A percentile compares a stretch with the other conserved stretches of the same genome.
Conservation (phyloP, 352 stramenopile genomes). For the Phytophthora constricta region DNA sequence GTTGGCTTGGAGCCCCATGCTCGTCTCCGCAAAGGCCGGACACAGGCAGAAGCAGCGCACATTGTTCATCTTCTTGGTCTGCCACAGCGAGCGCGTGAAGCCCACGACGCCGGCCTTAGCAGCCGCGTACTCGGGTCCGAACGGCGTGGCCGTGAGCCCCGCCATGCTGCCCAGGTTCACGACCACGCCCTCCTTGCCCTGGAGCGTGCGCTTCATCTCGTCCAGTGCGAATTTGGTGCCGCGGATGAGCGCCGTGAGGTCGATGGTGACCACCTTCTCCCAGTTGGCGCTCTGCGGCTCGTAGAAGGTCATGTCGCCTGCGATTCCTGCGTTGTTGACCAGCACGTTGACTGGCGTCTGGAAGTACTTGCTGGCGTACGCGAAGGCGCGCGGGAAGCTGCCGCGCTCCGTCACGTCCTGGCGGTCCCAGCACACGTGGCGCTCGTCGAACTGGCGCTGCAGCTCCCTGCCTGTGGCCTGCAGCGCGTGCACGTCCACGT, state of each 20-base stretch:
- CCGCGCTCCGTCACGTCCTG: slow-evolving; percentile 77
- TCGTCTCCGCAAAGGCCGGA: slow-evolving; percentile 72
- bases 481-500: slow-evolving; percentile 71
- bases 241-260: slow-evolving; percentile 72
- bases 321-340: slow-evolving; percentile 85
- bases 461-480: slow-evolving; percentile 65
- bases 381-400: slow-evolving; percentile 69
- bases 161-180: slow-evolving; percentile 79
- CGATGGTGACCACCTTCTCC: slow-evolving; percentile 76
- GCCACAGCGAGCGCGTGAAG: slow-evolving; percentile 73
- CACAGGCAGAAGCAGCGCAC: slow-evolving; percentile 75
- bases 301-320: slow-evolving; percentile 60
- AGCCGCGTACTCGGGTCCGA: slow-evolving; percentile 71
- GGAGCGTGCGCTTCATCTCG: slow-evolving; percentile 66
- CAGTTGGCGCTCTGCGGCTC: slow-evolving; percentile 46
- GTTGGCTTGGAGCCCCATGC: slow-evolving; percentile 57
- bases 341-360: slow-evolving; percentile 68
- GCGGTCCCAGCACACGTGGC: slow-evolving; percentile 64
- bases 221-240: slow-evolving; percentile 69
- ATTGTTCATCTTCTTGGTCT: slow-evolving; percentile 68
- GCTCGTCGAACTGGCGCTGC: slow-evolving; percentile 52
- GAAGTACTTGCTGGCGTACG: slow-evolving; percentile 68
- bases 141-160: slow-evolving; percentile 54
- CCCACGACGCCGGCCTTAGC: slow-evolving; percentile 79
- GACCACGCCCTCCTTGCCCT: slow-evolving; percentile 68